phyloP scores from a whole-genome alignment of 495 filamentous ascomycete genomes.

The Cryomyces minteri region DNA sequence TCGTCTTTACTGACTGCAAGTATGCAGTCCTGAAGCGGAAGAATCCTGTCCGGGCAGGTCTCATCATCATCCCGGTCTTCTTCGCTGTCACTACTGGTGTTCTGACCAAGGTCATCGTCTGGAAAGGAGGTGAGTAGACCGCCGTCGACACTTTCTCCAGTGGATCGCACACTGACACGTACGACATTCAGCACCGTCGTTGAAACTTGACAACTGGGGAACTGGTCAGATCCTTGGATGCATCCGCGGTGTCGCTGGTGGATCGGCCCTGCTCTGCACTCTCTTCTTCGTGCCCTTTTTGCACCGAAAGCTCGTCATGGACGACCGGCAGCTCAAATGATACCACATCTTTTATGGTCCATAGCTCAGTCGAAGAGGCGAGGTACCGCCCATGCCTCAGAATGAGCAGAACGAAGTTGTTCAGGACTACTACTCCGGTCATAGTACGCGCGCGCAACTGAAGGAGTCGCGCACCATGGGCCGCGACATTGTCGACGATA shows the following conservation, averaged over 20 bases:
- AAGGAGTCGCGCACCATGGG: background rate
- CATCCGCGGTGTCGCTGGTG: slow-evolving; percentile 2
- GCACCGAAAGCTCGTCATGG: slow-evolving; percentile 3
- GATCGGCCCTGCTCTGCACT: background rate
- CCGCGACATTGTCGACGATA: background rate
- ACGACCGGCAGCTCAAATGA: slow-evolving; percentile 1
- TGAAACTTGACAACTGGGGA: slow-evolving; percentile 22
- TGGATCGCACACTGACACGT: no score
- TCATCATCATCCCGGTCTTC: slow-evolving; percentile 13
- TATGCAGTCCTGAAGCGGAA: slow-evolving; percentile 2
- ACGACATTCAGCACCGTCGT: slow-evolving; percentile 24
- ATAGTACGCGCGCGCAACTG: background rate
- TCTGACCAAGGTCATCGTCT: slow-evolving; percentile 33
- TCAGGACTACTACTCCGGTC: background rate
- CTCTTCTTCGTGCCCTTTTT: slow-evolving; percentile 4
- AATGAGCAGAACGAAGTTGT: slow-evolving; percentile 3
- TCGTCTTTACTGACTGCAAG: slow-evolving; percentile 3
- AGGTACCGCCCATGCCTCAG: slow-evolving; percentile 22
- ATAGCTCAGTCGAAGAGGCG: slow-evolving; percentile 18
- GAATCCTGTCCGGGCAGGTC: slow-evolving; percentile 1
- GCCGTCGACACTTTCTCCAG: no score
- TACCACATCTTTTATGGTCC: slow-evolving; percentile 3
- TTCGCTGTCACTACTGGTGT: slow-evolving; percentile 8
- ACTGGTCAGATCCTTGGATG: slow-evolving; percentile 1
- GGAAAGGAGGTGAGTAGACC: slow-evolving; percentile 26